phyloP scores from a whole-genome alignment of 306 rosid species.

The Trichosanthes truncata region DNA sequence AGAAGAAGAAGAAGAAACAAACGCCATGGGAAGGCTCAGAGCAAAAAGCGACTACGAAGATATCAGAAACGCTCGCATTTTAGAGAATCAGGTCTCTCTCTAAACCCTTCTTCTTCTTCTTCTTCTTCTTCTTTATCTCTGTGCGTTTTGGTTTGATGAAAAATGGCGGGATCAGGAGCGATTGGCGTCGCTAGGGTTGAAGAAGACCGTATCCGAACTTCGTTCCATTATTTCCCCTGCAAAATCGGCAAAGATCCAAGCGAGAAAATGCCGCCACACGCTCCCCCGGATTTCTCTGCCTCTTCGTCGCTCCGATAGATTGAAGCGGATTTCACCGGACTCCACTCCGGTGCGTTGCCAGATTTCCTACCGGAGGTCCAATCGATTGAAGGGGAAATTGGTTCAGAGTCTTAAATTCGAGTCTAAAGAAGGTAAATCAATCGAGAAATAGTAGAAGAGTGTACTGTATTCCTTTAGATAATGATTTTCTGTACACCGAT shows the following conservation, averaged over 20 bases:
- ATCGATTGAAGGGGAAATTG: not conserved
- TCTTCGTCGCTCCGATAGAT: constrained; percentile 47
- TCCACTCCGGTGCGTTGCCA: not conserved
- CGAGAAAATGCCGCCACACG: constrained; percentile 8
- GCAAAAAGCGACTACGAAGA: constrained; percentile 33
- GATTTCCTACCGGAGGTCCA: not conserved
- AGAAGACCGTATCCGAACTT: constrained; percentile 31
- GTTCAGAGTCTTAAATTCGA: not conserved
- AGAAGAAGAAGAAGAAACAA: constrained; percentile 9
- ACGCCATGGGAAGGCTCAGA: constrained; percentile 27
- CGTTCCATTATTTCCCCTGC: constrained; percentile 20
- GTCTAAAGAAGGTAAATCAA: not conserved
- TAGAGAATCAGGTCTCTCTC: constrained; percentile 45
- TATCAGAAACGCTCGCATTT: constrained; percentile 46
- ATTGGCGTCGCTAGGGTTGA: constrained; percentile 42
- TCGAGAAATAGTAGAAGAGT: not conserved
- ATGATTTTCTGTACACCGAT: not conserved
- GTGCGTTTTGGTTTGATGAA: not conserved
- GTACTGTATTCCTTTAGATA: not conserved
- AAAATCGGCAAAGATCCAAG: not conserved
- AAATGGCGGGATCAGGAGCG: constrained; percentile 26
- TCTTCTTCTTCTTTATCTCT: not conserved
- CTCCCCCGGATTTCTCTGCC: constrained; percentile 19
- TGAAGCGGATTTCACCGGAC: constrained; percentile 14
- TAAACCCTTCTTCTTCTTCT: not conserved